A percentile compares a stretch with the other conserved stretches of the same genome.
phyloP scores from a whole-genome alignment of 2,329 filamentous ascomycete genomes.

The Botrytis cinerea region DNA sequence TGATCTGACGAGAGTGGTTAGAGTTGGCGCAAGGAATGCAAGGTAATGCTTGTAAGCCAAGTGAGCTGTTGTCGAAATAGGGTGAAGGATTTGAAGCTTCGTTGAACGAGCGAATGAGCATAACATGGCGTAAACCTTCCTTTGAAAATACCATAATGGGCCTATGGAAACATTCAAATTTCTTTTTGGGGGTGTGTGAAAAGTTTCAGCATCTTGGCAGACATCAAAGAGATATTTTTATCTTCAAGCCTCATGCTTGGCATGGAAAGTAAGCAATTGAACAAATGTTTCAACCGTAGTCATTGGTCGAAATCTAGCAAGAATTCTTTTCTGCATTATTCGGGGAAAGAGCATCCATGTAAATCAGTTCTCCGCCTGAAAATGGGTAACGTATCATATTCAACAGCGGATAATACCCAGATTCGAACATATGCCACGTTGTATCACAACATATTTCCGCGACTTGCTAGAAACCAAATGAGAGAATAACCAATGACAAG shows the following conservation, averaged over 20 bases:
- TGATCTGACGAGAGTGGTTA: background rate
- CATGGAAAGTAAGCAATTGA: background rate
- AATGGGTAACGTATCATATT: conserved; percentile 15
- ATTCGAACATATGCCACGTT: conserved; percentile 1
- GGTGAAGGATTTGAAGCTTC: conserved; percentile 17
- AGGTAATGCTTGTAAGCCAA: conserved; percentile 23
- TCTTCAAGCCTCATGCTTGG: conserved; percentile 16
- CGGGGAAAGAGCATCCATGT: background rate
- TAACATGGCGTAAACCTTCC: background rate
- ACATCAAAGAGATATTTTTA: conserved; percentile 15
- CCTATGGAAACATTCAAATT: background rate
- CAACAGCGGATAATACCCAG: conserved; percentile 4
- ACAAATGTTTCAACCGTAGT: background rate
- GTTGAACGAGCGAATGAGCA: conserved; percentile 18
- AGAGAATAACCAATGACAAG: background rate
- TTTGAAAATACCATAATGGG: background rate
- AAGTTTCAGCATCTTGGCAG: conserved; percentile 24
- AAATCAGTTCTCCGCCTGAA: background rate
- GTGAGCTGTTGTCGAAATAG: conserved; percentile 12
- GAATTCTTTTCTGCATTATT: background rate
- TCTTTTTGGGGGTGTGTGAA: background rate
- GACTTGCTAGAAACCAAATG: background rate
- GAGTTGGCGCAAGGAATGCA: background rate
- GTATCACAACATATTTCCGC: background rate
- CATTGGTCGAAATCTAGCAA: conserved; percentile 1